Evolutionary conservation across 495 filamentous ascomycete genomes (phyloP).

Genomic region (Aspergillus avenaceus): DNA sequence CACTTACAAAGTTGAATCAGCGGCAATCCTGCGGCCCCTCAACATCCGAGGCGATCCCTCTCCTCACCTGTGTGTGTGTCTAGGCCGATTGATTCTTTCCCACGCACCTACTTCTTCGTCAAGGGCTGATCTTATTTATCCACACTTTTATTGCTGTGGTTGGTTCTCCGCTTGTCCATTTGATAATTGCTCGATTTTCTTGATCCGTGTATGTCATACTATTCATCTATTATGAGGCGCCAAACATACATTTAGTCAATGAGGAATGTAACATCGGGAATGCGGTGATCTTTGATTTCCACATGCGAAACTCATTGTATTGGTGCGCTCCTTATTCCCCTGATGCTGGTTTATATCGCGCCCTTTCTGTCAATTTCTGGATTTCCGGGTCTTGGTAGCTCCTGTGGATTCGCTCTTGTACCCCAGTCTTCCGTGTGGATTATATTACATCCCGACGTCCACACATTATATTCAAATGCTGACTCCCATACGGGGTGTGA

Average conservation of each 20-base stretch:
- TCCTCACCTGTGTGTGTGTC: not conserved
- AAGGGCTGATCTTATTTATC: not conserved
- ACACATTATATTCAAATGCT: conserved; percentile 13
- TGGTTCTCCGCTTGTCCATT: not conserved
- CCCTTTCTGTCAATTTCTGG: not conserved
- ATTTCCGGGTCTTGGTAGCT: not conserved
- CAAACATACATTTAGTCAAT: not conserved
- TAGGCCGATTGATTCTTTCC: not conserved
- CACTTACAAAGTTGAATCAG: not conserved
- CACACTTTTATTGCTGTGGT: not conserved
- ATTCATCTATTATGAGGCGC: not conserved
- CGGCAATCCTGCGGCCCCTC: conserved; percentile 9
- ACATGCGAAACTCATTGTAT: conserved; percentile 12
- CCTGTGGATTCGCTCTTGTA: not conserved
- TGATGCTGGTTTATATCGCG: conserved; percentile 2
- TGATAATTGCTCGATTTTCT: not conserved
- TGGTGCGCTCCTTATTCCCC: conserved; percentile 12
- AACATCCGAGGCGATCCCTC: conserved; percentile 7
- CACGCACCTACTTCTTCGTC: not conserved
- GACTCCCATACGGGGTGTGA: conserved; percentile 12
- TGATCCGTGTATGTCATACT: not conserved
- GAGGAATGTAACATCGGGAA: not conserved
- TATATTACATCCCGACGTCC: not conserved
- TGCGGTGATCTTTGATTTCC: not conserved
- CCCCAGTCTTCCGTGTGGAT: not conserved